These are phyloP conservation scores for Xylariales sp. DNA, from an alignment of 2,329 filamentous ascomycete genomes.

Conservation along the genomic window DNA sequence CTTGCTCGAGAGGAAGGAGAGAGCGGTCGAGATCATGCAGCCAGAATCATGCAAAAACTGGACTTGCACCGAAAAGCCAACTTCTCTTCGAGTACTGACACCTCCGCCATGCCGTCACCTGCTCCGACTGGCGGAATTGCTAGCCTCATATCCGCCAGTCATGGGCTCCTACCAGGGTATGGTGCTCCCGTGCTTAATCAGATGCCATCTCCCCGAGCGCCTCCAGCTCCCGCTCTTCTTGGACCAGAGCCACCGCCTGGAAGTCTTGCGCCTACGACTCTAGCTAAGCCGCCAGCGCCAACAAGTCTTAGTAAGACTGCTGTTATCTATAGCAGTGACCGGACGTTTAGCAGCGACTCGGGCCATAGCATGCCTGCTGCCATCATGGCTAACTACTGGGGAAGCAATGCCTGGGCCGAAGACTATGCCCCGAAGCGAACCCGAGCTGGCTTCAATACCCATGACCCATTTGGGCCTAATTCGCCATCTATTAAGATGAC, in stretches of 20 bases:
- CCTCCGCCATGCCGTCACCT: conserved; percentile 33
- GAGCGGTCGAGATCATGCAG: conserved; percentile 72
- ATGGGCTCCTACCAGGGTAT: conserved; percentile 67
- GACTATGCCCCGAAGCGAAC: conserved; percentile 20
- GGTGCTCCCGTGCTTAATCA: conserved; percentile 23
- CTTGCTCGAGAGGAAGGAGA: conserved; percentile 65
- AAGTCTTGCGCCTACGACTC: conserved; percentile 73
- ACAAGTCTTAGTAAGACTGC: conserved; percentile 85
- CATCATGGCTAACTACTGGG: conserved; percentile 91
- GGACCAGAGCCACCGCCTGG: conserved; percentile 46
- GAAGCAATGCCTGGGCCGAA: conserved; percentile 69
- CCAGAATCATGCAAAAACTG: conserved; percentile 87
- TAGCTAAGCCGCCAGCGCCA: conserved; percentile 76
- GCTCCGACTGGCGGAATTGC: conserved; percentile 65
- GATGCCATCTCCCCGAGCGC: conserved; percentile 24
- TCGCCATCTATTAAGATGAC: conserved; percentile 29
- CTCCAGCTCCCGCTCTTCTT: conserved; percentile 29
- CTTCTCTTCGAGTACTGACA: conserved; percentile 42
- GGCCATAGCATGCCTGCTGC: conserved; percentile 74
- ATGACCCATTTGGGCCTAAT: conserved; percentile 33
- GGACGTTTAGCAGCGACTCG: conserved; percentile 60
- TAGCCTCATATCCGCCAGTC: conserved; percentile 78
- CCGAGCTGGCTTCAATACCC: conserved; percentile 18
- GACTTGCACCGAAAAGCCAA: conserved; percentile 81
- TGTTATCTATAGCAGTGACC: conserved; percentile 74